Conservation (phyloP, 805 yeast species). For the Ascoidea rubescens region DNA sequence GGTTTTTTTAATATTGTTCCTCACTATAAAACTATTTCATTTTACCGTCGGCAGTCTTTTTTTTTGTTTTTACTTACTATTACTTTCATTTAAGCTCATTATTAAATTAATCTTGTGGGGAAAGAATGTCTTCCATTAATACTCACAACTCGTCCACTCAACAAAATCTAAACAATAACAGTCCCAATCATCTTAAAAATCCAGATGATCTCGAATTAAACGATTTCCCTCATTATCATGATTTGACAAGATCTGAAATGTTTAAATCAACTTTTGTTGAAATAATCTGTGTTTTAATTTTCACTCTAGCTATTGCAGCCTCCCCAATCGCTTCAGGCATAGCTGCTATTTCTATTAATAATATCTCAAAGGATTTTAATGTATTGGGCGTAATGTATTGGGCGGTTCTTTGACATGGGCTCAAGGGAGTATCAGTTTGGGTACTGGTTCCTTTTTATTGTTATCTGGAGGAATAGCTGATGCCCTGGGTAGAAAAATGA, state of each 20-base stretch:
- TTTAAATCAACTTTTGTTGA: constrained; percentile 22
- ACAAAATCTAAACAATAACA: too few species aligned
- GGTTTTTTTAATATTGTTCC: too few species aligned
- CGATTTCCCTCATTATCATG: too few species aligned
- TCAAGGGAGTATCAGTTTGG: constrained; percentile 24
- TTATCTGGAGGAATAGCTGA: constrained; percentile 35
- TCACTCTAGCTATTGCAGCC: constrained; percentile 28
- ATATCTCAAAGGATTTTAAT: constrained; percentile 21
- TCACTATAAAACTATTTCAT: too few species aligned
- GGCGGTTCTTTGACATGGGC: constrained; percentile 33
- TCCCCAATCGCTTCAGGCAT: constrained; percentile 23
- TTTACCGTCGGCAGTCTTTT: too few species aligned
- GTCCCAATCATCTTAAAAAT: too few species aligned
- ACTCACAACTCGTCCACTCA: too few species aligned
- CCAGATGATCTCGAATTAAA: too few species aligned
- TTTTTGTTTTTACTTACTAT: too few species aligned
- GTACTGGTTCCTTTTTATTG: constrained; percentile 28
- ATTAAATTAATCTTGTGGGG: too few species aligned
- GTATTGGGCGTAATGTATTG: constrained; percentile 22
- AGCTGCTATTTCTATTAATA: constrained; percentile 22
- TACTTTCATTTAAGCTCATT: too few species aligned
- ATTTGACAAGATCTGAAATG: constrained; percentile 19
- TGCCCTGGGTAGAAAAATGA: constrained; percentile 28
- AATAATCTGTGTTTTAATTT: constrained; percentile 17
- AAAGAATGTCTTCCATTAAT: too few species aligned